Base-by-base conservation (phyloP, 108 stramenopile genomes). In the Phaeodactylum tricornutum region DNA sequence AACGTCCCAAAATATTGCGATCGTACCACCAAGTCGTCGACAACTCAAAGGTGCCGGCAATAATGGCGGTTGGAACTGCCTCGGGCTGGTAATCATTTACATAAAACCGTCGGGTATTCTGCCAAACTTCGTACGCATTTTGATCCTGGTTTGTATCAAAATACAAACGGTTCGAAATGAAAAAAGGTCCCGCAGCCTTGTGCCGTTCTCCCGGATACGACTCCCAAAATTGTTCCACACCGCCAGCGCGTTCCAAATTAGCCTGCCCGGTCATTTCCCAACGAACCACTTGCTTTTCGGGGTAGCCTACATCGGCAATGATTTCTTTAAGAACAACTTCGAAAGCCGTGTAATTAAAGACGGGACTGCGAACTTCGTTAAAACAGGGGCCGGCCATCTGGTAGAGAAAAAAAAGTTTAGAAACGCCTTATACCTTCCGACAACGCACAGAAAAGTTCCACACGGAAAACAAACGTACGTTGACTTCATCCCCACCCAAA, bases 31-130 rank as follows among this genome's bases (percentile, higher is more conserved):
- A 64, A 22, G 54, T 47, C 7, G 38, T 41, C 14, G 40, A 41
- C 31, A 71, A 43, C 33, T 71, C 69, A 51, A 71, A 71, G 3
- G 69, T 60, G 15, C 69, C 69, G 11, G 49, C 69, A 36, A 71
- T 53, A 27, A 71, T 64, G 16, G 64, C 69, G 14, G 8, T 43
- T 7, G 41, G 41, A n/a, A 43, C 8, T 15, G 8, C 15, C n/a
- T n/a, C n/a, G n/a, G 12, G 33, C 9, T 8, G 11, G 11, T 8
- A 34, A n/a, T n/a, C n/a, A n/a, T n/a, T n/a, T n/a, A n/a, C n/a
- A n/a, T n/a, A n/a, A n/a, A n/a, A n/a, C n/a, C n/a, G n/a, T 8
- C 12, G 47, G 5, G 64, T 35, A 34, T 59, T 42, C 21, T 43
- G 36, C 32, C 34, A 59, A 1, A 60, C 40, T 14, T 59, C 53